A percentile compares a stretch with the other conserved stretches of the same genome.
Conservation (phyloP, 305 asterid species). For the Solanum aculeatissimum region DNA sequence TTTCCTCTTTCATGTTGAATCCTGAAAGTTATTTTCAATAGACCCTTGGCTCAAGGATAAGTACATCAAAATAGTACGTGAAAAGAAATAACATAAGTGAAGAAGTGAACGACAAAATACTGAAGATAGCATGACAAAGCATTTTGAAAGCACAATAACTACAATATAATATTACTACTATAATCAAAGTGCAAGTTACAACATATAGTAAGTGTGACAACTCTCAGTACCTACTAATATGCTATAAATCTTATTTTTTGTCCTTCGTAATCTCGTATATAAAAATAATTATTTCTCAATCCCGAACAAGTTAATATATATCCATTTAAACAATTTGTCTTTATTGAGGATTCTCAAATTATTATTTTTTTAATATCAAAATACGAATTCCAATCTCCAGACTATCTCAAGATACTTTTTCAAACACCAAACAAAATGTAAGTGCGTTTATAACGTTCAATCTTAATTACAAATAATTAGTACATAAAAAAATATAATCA, state of each 20-base stretch:
- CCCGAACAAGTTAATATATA: background rate
- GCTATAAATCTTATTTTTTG: background rate
- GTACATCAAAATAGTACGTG: background rate
- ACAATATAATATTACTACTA: background rate
- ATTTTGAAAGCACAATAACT: background rate
- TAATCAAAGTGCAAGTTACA: background rate
- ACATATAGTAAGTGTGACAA: background rate
- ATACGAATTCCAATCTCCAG: background rate
- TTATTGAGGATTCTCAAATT: background rate
- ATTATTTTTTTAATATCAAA: background rate
- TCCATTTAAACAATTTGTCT: background rate
- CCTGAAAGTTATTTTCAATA: slow-evolving; percentile 3
- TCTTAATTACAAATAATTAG: background rate
- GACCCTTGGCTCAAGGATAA: slow-evolving; percentile 12
- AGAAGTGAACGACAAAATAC: too few relatives aligned
- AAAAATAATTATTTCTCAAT: background rate
- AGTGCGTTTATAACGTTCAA: background rate
- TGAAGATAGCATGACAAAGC: background rate
- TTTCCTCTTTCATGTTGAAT: background rate
- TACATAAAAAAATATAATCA: background rate
- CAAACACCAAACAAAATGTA: background rate
- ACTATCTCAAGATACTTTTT: background rate
- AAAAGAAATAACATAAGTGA: background rate
- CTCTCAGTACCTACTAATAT: background rate
- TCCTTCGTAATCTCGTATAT: background rate